Evolutionary conservation across 768 basidiomycete species (phyloP).

Genomic region (Trametes coccinea): DNA sequence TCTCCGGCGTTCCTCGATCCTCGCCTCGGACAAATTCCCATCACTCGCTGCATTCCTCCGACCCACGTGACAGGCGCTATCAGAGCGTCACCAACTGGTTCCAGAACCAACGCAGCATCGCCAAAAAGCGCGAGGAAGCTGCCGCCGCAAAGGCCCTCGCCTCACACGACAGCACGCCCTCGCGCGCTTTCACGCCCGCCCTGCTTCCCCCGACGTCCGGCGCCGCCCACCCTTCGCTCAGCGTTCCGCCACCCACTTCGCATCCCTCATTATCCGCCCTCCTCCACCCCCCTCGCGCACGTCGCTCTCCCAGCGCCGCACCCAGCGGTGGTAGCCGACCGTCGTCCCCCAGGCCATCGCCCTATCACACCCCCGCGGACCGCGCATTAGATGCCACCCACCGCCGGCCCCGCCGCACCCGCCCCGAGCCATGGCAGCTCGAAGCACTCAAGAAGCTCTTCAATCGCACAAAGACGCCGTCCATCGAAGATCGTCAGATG

Average conservation of each 20-base stretch:
- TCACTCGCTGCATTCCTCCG: conserved; percentile 6
- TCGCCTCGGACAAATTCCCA: conserved; percentile 19
- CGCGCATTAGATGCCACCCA: conserved; percentile 16
- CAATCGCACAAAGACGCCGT: conserved; percentile 66
- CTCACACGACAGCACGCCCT: conserved; percentile 21
- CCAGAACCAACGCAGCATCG: conserved; percentile 79
- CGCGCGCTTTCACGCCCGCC: conserved; percentile 31
- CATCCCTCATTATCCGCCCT: conserved; percentile 46
- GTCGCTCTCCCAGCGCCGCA: conserved; percentile 37
- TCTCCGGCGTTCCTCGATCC: conserved; percentile 23
- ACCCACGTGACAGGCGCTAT: conserved; percentile 53
- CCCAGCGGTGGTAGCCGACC: conserved; percentile 26
- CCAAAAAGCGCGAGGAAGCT: conserved; percentile 66
- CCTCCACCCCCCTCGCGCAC: conserved; percentile 36
- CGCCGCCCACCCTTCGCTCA: conserved; percentile 33
- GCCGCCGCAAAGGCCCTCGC: conserved; percentile 29
- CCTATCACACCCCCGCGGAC: conserved; percentile 24
- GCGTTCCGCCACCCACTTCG: conserved; percentile 46
- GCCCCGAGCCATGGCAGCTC: conserved; percentile 79
- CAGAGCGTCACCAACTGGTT: conserved; percentile 87
- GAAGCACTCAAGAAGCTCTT: conserved; percentile 72
- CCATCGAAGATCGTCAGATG: conserved; percentile 76
- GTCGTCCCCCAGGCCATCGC: conserved; percentile 30
- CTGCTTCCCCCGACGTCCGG: conserved; percentile 29
- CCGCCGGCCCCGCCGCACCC: conserved; percentile 63